A percentile compares a stretch with the other conserved stretches of the same genome.
Conservation (phyloP, 2,329 filamentous ascomycete species). For the Rosellinia necatrix region DNA sequence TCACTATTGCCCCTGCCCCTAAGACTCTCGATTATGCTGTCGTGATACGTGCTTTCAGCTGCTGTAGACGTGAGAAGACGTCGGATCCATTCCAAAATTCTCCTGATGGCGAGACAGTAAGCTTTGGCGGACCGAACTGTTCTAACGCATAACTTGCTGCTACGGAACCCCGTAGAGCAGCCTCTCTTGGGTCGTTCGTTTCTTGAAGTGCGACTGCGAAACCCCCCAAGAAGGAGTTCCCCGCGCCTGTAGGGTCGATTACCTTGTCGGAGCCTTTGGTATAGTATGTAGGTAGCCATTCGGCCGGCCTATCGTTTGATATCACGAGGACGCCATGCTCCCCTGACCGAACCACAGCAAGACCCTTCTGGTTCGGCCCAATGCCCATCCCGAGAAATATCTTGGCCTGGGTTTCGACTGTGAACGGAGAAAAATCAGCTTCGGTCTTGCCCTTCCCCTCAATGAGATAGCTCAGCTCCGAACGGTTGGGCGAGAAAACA, state of each 20-base stretch:
- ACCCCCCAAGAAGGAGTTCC: conserved; percentile 19
- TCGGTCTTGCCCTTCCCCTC: conserved; percentile 1
- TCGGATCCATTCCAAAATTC: conserved; percentile 19
- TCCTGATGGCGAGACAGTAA: not conserved
- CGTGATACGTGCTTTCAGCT: not conserved
- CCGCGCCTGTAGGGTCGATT: conserved; percentile 16
- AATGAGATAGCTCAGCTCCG: conserved; percentile 14
- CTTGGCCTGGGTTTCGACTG: conserved; percentile 5
- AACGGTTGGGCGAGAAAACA: conserved; percentile 19
- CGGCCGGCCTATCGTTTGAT: not conserved
- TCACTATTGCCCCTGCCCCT: too few species aligned
- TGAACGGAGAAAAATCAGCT: conserved; percentile 1
- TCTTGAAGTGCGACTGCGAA: conserved; percentile 17
- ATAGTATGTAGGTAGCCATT: conserved; percentile 22
- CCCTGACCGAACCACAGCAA: conserved; percentile 11
- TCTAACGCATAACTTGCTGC: conserved; percentile 21
- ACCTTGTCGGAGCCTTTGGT: not conserved
- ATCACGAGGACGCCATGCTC: conserved; percentile 14
- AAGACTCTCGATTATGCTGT: too few species aligned
- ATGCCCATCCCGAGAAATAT: conserved; percentile 6
- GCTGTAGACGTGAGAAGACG: conserved; percentile 3
- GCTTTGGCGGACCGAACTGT: conserved; percentile 16
- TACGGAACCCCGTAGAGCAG: not conserved
- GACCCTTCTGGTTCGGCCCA: not conserved
- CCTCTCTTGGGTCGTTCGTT: conserved; percentile 6